Evolutionary conservation across 2,329 filamentous ascomycete genomes (phyloP).

Genomic region (Amauroascus niger): DNA sequence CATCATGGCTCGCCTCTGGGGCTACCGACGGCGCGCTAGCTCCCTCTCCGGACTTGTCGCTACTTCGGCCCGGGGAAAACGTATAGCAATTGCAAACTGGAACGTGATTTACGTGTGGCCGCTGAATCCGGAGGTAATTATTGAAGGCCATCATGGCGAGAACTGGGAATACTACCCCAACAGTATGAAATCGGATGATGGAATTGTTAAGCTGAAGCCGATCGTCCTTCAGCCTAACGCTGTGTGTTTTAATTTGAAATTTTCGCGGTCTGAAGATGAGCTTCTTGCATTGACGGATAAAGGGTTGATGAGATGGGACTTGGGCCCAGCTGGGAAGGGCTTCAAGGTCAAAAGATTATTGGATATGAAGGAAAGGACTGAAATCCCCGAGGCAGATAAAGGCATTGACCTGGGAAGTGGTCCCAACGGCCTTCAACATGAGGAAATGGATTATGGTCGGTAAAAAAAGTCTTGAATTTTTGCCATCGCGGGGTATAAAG

Average conservation of each 20-base stretch:
- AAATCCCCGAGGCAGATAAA: not conserved
- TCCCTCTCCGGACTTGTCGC: conserved; percentile 33
- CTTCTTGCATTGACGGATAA: conserved; percentile 35
- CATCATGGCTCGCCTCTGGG: conserved; percentile 30
- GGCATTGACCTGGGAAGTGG: not conserved
- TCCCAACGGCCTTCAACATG: not conserved
- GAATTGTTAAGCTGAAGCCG: conserved; percentile 26
- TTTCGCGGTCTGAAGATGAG: conserved; percentile 29
- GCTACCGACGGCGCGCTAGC: conserved; percentile 24
- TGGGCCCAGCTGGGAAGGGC: conserved; percentile 26
- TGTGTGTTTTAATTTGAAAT: conserved; percentile 32
- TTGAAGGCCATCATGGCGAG: conserved; percentile 24
- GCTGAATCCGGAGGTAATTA: conserved; percentile 30
- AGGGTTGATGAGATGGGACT: conserved; percentile 32
- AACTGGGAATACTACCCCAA: conserved; percentile 26
- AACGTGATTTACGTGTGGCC: conserved; percentile 35
- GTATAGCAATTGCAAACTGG: conserved; percentile 37
- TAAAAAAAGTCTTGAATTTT: no score
- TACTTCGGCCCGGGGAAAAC: conserved; percentile 28
- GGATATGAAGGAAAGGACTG: conserved; percentile 5
- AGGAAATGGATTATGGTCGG: not conserved
- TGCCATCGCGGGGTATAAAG: no score
- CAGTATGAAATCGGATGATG: conserved; percentile 18
- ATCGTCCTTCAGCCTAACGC: conserved; percentile 29
- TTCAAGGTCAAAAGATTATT: conserved; percentile 16